Evolutionary conservation across 345 rosid species (phyloP), one percentile per base, ranked within the genome.

Genomic region (Eucalyptus polybractea): DNA sequence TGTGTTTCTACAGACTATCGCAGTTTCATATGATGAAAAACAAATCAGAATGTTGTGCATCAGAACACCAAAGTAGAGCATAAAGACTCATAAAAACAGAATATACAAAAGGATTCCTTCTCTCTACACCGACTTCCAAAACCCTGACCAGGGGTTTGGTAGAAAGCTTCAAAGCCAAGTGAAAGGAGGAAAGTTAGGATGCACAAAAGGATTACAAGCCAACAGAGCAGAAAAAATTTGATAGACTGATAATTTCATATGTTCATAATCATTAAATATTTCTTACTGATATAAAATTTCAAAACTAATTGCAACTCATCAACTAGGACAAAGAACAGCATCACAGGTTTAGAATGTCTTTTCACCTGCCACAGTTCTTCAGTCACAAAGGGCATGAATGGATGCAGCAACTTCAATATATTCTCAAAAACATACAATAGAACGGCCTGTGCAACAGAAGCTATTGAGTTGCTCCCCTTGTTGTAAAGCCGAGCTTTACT

Each of bases 331-430:
- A 44, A 72, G 24, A 29, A 44, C 13, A 56, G 7, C n/a, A 54
- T 15, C 42, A 80, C 87, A 81, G 44, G 81, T 44, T 62, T 22
- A 87, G 81, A 87, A 31, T 37, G 33, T 27, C 56, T 45, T 45
- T 80, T 88, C 90, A 97, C 99, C 98, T 97, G 99, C 99, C 99
- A 97, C n/a, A 97, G 95, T 88, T 95, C 97, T 92, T 97, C 99
- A 3, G 98, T 97, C 65, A 97, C 99, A 89, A 97, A 97, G 21
- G 99, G 99, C 99, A 97, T 97, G 91, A 97, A 97, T 9, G 99
- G 99, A 92, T 97, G 99, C 50, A 97, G 93, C 93, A 97, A 91
- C 92, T 96, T 97, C 89, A 97, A 95, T 91, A 95, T 92, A 88
- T 94, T 95, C 93, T 95, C 97, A 88, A 97, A 97, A 91, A 96